phyloP scores from a whole-genome alignment of 768 basidiomycete genomes.

The Leucocoprinus birnbaumii region DNA sequence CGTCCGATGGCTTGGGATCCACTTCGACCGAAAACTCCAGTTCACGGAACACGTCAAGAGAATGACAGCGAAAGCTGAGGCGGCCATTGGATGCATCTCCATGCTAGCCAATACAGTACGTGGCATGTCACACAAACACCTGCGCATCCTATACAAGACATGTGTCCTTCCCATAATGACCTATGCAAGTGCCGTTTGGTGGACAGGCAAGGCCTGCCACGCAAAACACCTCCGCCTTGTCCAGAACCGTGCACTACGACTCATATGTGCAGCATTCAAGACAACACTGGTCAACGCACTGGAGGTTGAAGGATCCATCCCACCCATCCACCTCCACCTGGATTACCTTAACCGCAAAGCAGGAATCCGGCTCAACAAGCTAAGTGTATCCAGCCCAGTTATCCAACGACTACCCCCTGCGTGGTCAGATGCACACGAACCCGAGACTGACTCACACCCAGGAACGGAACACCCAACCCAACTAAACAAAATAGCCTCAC shows the following conservation, averaged over 20 bases:
- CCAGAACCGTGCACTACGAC: constrained; percentile 24
- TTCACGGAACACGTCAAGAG: constrained; percentile 29
- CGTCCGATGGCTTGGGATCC: constrained; percentile 30
- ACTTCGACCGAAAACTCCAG: constrained; percentile 27
- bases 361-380: constrained; percentile 24
- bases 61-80: constrained; percentile 20
- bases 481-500: constrained; percentile 13
- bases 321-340: constrained; percentile 21
- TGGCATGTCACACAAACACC: constrained; percentile 27
- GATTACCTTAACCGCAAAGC: constrained; percentile 8
- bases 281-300: constrained; percentile 28
- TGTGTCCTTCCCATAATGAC: constrained; percentile 30
- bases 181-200: constrained; percentile 31
- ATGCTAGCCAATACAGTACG: constrained; percentile 33
- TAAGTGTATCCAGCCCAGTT: constrained; percentile 15
- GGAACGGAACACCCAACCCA: too few relatives aligned
- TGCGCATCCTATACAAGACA: constrained; percentile 23
- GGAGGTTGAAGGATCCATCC: constrained; percentile 28
- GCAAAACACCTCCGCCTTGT: constrained; percentile 20
- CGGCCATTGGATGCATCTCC: constrained; percentile 19
- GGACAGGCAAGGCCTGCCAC: constrained; percentile 23
- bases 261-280: constrained; percentile 29
- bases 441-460: constrained; percentile 8
- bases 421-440: constrained; percentile 16
- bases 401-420: constrained; percentile 16